Base-by-base conservation (phyloP, 2,329 filamentous ascomycete species). In the Onygena corvina region DNA sequence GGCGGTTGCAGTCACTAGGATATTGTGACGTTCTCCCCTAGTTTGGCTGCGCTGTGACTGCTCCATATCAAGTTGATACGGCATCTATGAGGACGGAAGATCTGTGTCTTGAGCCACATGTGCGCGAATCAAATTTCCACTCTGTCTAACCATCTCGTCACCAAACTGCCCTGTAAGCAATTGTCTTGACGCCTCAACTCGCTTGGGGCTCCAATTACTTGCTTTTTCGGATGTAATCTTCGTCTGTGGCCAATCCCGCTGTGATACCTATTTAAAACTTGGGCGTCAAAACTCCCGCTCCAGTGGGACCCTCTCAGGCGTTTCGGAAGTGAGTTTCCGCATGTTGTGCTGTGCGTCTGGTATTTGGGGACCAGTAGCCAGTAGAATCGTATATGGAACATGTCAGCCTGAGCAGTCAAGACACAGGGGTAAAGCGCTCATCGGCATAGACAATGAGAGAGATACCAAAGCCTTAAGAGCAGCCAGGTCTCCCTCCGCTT, bases 181-280 rank as follows among this genome's bases (percentile, higher is more conserved):
- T n/a, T n/a, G n/a, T n/a, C 38, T 20, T 27, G 14, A 25, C 21
- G 38, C 38, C 38, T 14, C 38, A 42, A 29, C 16, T n/a, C 2
- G 12, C 38, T 20, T 42, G 38, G 38, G 38, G 38, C 38, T 42
- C 38, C 16, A 25, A 11, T n/a, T 42, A 21, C 12, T 42, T 42
- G 25, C 38, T 42, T 42, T 42, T 42, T 42, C 38, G 38, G 38
- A 42, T n/a, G 38, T n/a, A 42, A 42, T 4, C 38, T 23, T 42
- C 25, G 38, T 23, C 9, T 42, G 38, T 42, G 38, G 38, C 38
- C 38, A 42, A 42, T 42, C 38, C 36, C 21, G 38, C 38, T 27
- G 21, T 12, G 5, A 4, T 27, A 42, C 16, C 38, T 23, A 8
- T 23, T 25, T 4, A 42, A 42, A 21, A 42, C 23, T 25, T 2